Evolutionary conservation across 164 flowering plant species (phyloP).

Genomic region (Buxus sempervirens): DNA sequence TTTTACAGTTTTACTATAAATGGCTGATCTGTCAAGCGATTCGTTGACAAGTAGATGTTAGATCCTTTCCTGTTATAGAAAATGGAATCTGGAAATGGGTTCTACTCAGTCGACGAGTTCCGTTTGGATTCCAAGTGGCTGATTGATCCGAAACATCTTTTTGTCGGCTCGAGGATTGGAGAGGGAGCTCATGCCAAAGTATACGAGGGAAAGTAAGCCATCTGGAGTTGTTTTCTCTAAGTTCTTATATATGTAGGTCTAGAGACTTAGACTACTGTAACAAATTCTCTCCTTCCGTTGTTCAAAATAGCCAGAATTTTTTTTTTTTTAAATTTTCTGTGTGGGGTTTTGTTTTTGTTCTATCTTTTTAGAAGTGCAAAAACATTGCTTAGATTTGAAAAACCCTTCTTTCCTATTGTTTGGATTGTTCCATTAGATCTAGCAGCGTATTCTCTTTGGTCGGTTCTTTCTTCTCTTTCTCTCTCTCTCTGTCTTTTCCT

Average conservation of each 20-base stretch:
- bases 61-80: conserved; percentile 14
- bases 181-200: conserved; percentile 99
- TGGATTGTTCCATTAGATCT: not conserved
- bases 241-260: not conserved
- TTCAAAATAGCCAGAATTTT: too few species aligned
- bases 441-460: not conserved
- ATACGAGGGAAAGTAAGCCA: conserved; percentile 93
- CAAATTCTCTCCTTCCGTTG: not conserved
- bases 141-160: conserved; percentile 79
- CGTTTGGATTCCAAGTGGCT: conserved; percentile 71
- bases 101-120: conserved; percentile 40
- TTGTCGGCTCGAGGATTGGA: conserved; percentile 93
- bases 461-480: not conserved
- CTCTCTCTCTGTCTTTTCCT: not conserved
- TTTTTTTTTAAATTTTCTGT: too few species aligned
- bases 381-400: not conserved
- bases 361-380: not conserved
- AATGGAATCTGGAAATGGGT: conserved; percentile 42
- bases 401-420: not conserved
- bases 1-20: conserved; percentile 24
- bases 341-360: not conserved
- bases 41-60: conserved; percentile 16
- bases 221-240: not conserved
- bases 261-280: not conserved
- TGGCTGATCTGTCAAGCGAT: conserved; percentile 9